Evolutionary conservation across 805 yeast species (phyloP).

Genomic region (Kuraishia capsulata): DNA sequence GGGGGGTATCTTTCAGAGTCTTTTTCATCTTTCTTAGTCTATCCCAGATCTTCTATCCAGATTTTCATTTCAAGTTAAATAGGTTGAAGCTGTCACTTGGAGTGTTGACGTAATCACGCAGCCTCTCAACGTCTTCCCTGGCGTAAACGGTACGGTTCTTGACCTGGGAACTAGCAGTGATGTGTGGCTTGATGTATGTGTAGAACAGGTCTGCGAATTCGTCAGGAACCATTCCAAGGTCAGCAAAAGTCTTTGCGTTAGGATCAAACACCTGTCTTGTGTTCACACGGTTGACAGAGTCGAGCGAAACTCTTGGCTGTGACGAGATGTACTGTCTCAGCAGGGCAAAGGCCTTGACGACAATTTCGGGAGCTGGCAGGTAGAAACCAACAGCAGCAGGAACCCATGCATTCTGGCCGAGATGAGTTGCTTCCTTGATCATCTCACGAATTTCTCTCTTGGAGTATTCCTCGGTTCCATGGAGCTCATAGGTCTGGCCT

Average conservation of each 20-base stretch:
- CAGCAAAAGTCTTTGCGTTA: conserved; percentile 53
- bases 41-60: not conserved
- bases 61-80: conserved; percentile 13
- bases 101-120: conserved; percentile 25
- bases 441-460: conserved; percentile 58
- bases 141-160: conserved; percentile 27
- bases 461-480: conserved; percentile 60
- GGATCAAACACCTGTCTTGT: conserved; percentile 58
- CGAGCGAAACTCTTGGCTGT: conserved; percentile 42
- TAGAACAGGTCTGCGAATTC: conserved; percentile 40
- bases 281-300: conserved; percentile 65
- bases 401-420: conserved; percentile 24
- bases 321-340: conserved; percentile 33
- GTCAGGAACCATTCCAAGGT: conserved; percentile 59
- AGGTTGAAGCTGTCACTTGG: conserved; percentile 23
- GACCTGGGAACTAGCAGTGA: conserved; percentile 23
- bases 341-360: conserved; percentile 36
- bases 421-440: conserved; percentile 40
- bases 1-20: no score
- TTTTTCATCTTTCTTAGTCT: no score
- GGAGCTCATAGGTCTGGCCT: conserved; percentile 68
- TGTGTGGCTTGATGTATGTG: conserved; percentile 29
- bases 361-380: conserved; percentile 30
- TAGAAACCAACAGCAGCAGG: conserved; percentile 27
- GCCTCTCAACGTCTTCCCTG: conserved; percentile 23